Conservation (phyloP, 2,329 filamentous ascomycete species). For the Phaeomoniella chlamydospora region DNA sequence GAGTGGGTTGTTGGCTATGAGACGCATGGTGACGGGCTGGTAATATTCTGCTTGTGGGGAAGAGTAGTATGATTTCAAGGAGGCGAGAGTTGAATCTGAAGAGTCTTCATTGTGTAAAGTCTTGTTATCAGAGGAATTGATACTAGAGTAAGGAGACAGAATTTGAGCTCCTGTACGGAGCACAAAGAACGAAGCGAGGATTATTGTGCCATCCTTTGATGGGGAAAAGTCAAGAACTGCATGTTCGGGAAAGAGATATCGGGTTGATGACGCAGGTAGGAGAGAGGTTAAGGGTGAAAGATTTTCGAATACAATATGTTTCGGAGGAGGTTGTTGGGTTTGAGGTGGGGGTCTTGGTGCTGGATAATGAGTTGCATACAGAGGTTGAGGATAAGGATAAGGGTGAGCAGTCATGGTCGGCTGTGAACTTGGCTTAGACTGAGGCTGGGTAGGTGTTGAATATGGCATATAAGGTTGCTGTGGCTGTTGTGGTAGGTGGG, state of each 20-base stretch:
- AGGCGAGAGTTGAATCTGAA: too few species aligned
- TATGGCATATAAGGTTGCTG: not conserved
- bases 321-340: constrained; percentile 24
- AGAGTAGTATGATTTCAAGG: too few species aligned
- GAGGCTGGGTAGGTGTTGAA: too few species aligned
- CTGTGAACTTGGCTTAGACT: too few species aligned
- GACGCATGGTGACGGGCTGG: constrained; percentile 40
- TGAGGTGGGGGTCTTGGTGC: constrained; percentile 14
- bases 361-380: constrained; percentile 11
- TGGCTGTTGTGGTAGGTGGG: constrained; percentile 10
- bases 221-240: constrained; percentile 32
- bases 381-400: constrained; percentile 1
- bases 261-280: constrained; percentile 27
- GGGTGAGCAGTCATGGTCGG: constrained; percentile 3
- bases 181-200: constrained; percentile 25
- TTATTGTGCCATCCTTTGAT: not conserved
- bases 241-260: constrained; percentile 33
- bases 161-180: constrained; percentile 20
- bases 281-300: constrained; percentile 23
- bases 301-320: constrained; percentile 33
- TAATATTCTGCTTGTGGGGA: constrained; percentile 34
- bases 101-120: too few species aligned
- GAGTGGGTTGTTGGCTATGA: constrained; percentile 36
- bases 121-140: too few species aligned
- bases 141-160: constrained; percentile 14